A percentile compares a stretch with the other conserved stretches of the same genome.
Conservation (phyloP, 306 rosid species). For the Trifolium dubium region DNA sequence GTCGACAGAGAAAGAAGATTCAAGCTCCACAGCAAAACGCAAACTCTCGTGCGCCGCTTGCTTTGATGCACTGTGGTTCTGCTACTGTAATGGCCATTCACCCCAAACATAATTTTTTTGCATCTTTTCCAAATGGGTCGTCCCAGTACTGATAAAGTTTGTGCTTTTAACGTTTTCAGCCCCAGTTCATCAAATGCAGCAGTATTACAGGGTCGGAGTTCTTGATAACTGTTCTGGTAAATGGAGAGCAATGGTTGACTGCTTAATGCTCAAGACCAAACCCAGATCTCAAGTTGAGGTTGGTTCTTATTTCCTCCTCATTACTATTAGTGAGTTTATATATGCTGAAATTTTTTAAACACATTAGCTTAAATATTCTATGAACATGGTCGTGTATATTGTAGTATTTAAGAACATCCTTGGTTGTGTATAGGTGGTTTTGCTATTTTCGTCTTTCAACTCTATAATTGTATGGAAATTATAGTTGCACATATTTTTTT, state of each 20-base stretch:
- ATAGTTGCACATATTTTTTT: background rate
- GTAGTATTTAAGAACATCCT: background rate
- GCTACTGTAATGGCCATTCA: slow-evolving; percentile 63
- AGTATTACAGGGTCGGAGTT: slow-evolving; percentile 78
- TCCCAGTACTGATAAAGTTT: slow-evolving; percentile 10
- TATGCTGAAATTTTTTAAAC: background rate
- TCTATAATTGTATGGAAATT: background rate
- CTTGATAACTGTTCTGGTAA: slow-evolving; percentile 74
- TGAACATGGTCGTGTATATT: background rate
- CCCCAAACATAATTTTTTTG: background rate
- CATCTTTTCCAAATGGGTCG: slow-evolving; percentile 20
- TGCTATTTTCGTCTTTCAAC: background rate
- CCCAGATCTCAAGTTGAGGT: slow-evolving; percentile 65
- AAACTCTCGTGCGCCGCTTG: slow-evolving; percentile 57
- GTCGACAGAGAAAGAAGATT: slow-evolving; percentile 47
- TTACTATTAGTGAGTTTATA: background rate
- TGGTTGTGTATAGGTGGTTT: slow-evolving; percentile 9
- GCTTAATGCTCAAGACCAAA: slow-evolving; percentile 82
- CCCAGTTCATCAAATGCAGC: slow-evolving; percentile 93
- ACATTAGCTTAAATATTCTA: background rate
- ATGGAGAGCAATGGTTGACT: slow-evolving; percentile 68
- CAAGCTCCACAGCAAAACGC: slow-evolving; percentile 32
- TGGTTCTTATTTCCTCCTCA: slow-evolving; percentile 28
- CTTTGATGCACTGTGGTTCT: slow-evolving; percentile 89
- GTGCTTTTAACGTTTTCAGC: slow-evolving; percentile 55